Conservation (phyloP, 139 green algal species). For the Eudorina sp. region DNA sequence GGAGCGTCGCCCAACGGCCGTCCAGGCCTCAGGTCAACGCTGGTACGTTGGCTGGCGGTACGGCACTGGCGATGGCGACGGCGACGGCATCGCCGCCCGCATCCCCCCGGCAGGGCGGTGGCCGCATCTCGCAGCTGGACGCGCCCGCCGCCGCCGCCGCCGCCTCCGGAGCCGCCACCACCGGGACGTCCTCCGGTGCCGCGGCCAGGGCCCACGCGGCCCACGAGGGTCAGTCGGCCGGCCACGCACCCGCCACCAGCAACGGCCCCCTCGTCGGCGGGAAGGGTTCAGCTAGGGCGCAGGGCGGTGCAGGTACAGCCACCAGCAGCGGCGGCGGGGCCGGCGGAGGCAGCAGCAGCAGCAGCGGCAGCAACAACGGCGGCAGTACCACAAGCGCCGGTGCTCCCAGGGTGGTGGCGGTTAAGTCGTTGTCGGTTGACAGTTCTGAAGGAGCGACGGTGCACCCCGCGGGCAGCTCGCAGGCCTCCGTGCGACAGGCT, state of each 20-base stretch:
- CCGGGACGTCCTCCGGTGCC: neutral
- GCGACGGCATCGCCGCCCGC: neutral
- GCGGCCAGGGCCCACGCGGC: neutral
- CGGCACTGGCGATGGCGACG: too few species aligned
- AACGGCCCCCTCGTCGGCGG: neutral
- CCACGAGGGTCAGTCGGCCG: neutral
- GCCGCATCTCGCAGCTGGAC: neutral
- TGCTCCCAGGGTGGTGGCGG: neutral
- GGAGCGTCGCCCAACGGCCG: too few species aligned
- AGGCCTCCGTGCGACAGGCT: too few species aligned
- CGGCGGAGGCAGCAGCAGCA: neutral
- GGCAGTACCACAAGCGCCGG: neutral
- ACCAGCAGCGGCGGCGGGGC: too few species aligned
- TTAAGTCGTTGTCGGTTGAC: conserved; percentile 28
- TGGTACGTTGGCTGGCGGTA: too few species aligned
- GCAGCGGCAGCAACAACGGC: neutral
- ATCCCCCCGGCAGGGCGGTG: neutral
- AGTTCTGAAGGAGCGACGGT: neutral
- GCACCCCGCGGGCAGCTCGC: too few species aligned
- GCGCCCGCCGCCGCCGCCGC: neutral
- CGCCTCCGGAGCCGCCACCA: neutral
- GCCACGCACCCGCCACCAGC: neutral
- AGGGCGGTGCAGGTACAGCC: too few species aligned
- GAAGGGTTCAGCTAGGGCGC: too few species aligned
- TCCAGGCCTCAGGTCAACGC: too few species aligned